Percentiles rank a stretch among this genome's conserved stretches.
Conservation (phyloP, 148 eudicot species). For the Camellia lanceoleosa region DNA sequence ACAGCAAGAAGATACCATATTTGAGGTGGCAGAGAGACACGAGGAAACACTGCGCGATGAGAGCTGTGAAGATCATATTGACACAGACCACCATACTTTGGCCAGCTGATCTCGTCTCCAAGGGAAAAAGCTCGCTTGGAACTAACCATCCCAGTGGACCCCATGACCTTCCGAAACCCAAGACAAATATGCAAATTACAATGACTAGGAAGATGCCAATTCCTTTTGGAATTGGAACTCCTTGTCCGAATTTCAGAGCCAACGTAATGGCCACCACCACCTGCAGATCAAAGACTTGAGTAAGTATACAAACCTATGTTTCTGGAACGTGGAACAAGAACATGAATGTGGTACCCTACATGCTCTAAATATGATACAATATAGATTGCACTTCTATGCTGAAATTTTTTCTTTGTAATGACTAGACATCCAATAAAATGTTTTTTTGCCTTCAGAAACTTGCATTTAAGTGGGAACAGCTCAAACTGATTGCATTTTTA, state of each 20-base stretch:
- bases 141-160: conserved; percentile 96
- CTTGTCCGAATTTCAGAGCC: conserved; percentile 55
- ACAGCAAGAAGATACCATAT: conserved; percentile 75
- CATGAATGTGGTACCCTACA: too few relatives aligned
- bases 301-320: not conserved
- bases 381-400: too few relatives aligned
- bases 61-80: conserved; percentile 82
- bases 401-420: too few relatives aligned
- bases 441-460: too few relatives aligned
- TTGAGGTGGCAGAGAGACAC: conserved; percentile 65
- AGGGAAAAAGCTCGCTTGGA: conserved; percentile 84
- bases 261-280: conserved; percentile 52
- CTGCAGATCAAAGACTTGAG: conserved; percentile 30
- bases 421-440: too few relatives aligned
- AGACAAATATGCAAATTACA: conserved; percentile 63
- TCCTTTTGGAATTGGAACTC: conserved; percentile 42
- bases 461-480: too few relatives aligned
- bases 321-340: too few relatives aligned
- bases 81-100: conserved; percentile 83
- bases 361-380: too few relatives aligned
- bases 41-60: conserved; percentile 74
- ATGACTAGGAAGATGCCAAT: conserved; percentile 53
- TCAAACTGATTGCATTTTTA: too few relatives aligned
- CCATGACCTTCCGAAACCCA: conserved; percentile 89
- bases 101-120: conserved; percentile 91